Evolutionary conservation across 768 basidiomycete genomes (phyloP).

Genomic region (Tulasnella sp.): DNA sequence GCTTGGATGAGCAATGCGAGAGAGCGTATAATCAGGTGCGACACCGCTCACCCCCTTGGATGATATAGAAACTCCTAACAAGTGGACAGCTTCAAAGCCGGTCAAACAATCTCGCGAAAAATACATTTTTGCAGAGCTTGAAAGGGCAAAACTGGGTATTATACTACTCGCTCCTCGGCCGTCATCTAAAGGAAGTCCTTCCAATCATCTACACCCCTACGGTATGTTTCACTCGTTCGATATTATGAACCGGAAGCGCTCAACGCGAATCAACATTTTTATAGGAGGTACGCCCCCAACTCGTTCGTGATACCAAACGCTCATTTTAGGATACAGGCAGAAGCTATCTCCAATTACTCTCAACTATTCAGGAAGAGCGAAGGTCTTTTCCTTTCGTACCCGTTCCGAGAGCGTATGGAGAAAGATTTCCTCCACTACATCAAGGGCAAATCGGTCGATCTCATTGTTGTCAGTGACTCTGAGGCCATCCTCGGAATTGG

Average conservation of each 20-base stretch:
- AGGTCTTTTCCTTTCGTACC: conserved; percentile 67
- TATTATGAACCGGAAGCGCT: neutral
- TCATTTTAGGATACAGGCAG: conserved; percentile 47
- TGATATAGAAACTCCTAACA: conserved; percentile 33
- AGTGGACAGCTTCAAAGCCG: conserved; percentile 38
- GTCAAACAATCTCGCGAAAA: conserved; percentile 53
- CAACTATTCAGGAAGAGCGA: conserved; percentile 77
- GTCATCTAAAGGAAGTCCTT: conserved; percentile 60
- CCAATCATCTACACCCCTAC: conserved; percentile 82
- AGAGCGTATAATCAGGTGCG: conserved; percentile 67
- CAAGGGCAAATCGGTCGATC: conserved; percentile 58
- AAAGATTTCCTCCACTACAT: conserved; percentile 69
- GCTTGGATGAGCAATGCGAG: conserved; percentile 69
- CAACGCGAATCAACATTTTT: neutral
- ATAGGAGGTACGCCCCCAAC: conserved; percentile 19
- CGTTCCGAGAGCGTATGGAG: conserved; percentile 65
- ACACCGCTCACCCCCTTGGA: neutral
- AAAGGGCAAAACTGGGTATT: conserved; percentile 80
- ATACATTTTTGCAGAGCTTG: conserved; percentile 66
- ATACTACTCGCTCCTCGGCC: conserved; percentile 63
- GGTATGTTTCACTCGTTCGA: neutral
- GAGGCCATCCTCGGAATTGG: conserved; percentile 82
- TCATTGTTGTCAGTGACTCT: conserved; percentile 79
- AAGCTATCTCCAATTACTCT: conserved; percentile 80
- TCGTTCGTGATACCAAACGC: neutral